Base-by-base conservation (phyloP, 2,329 filamentous ascomycete genomes). In the Scedosporium dehoogii region DNA sequence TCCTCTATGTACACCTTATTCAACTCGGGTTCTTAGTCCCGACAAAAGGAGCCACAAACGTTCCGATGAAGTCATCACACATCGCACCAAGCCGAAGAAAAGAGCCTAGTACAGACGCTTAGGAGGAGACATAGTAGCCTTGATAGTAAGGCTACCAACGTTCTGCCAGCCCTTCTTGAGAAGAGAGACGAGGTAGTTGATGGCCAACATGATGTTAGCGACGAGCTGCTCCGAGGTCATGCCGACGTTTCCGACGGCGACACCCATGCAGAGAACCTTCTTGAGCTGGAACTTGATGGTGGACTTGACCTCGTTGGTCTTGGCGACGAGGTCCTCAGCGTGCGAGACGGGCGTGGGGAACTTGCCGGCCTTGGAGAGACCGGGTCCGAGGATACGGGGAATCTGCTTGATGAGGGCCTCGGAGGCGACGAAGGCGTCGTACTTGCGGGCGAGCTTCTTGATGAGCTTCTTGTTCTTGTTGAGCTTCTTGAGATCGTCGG, bases 401-500 rank as follows among this genome's bases (percentile, higher is more conserved):
- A 99, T 97, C 86, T 97, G 92, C 89, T 96, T 97, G 89, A 99
- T 97, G 76, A 99, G 84, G 75, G 89, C 84, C 77, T 99, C 94
- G 77, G 93, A 97, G 78, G 94, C 90, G 77, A 99, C 82, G 84
- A 99, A 99, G 73, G 94, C 94, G 81, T 99, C 94, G 88, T 99
- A 97, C 86, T 99, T 99, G 88, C 92, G 92, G 68, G 94, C 94
- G 70, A 99, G 90, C 90, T 99, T 99, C 92, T 99, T 99, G 89
- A 99, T 97, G 75, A 97, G 89, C 90, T 99, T 99, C 91, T 99
- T 97, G 91, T 99, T 99, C 91, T 99, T 99, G 90, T 99, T 99
- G 72, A 99, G 91, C 90, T 99, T 99, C 91, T 99, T 99, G 83
- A 99, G 83, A 81, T 99, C 94, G 75, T 99, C 94, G 70, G 91